These are phyloP conservation scores for Salinomyces thailandicus DNA, from an alignment of 2,329 filamentous ascomycete species.

Conservation along the genomic window DNA sequence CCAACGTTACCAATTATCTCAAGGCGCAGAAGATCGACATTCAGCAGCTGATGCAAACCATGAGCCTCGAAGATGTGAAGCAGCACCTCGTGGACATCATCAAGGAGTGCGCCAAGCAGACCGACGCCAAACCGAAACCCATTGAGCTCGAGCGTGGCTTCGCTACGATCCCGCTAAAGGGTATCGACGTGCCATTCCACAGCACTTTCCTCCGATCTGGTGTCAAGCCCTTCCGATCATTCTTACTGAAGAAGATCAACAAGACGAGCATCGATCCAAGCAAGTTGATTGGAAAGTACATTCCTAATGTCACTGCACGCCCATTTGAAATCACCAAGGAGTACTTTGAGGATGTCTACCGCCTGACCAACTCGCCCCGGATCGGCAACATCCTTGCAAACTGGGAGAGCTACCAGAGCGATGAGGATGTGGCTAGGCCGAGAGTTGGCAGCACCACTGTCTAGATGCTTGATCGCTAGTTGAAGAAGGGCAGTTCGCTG, in stretches of 20 bases:
- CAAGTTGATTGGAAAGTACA: slow-evolving; percentile 97
- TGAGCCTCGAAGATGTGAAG: slow-evolving; percentile 85
- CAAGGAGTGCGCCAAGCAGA: slow-evolving; percentile 74
- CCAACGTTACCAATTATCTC: slow-evolving; percentile 83
- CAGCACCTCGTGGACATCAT: slow-evolving; percentile 85
- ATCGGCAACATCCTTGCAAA: slow-evolving; percentile 77
- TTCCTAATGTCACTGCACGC: slow-evolving; percentile 93
- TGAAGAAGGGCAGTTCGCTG: neutral
- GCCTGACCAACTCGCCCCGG: slow-evolving; percentile 69
- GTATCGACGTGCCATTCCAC: slow-evolving; percentile 99
- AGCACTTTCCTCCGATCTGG: slow-evolving; percentile 94
- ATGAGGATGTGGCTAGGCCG: slow-evolving; percentile 20
- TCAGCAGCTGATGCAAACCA: slow-evolving; percentile 75
- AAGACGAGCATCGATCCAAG: slow-evolving; percentile 96
- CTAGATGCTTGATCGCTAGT: neutral
- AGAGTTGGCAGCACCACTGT: slow-evolving; percentile 20
- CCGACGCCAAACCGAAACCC: slow-evolving; percentile 76
- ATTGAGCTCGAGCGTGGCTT: slow-evolving; percentile 89
- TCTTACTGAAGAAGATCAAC: slow-evolving; percentile 99
- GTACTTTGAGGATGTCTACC: slow-evolving; percentile 98
- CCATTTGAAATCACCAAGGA: slow-evolving; percentile 95
- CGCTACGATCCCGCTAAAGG: slow-evolving; percentile 89
- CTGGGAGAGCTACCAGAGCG: slow-evolving; percentile 44
- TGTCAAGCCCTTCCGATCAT: slow-evolving; percentile 97
- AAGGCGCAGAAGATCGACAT: slow-evolving; percentile 98